A percentile compares a stretch with the other conserved stretches of the same genome.
Evolutionary conservation across 2,329 filamentous ascomycete genomes (phyloP).

Genomic region (Apiospora marii): DNA sequence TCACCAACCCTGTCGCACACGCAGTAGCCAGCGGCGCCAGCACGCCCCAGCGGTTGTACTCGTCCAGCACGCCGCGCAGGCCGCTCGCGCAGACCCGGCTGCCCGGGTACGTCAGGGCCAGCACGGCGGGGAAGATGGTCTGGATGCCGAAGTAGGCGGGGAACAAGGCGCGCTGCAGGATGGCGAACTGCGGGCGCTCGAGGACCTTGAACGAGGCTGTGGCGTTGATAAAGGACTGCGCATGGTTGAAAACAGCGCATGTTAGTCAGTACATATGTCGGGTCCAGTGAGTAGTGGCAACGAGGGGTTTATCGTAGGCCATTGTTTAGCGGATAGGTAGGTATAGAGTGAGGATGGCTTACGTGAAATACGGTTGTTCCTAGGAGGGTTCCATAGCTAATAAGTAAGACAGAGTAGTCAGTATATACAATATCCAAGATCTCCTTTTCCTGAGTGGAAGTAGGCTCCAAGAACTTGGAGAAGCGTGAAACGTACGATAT

Average conservation of each 20-base stretch:
- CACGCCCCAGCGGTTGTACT: slow-evolving; percentile 68
- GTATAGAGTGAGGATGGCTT: slow-evolving; percentile 34
- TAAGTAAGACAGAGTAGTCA: slow-evolving; percentile 11
- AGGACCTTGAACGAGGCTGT: slow-evolving; percentile 80
- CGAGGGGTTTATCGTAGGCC: background rate
- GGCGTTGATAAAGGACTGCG: slow-evolving; percentile 77
- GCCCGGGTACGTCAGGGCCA: slow-evolving; percentile 85
- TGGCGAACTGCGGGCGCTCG: slow-evolving; percentile 80
- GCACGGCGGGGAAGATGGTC: slow-evolving; percentile 73
- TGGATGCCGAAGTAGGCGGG: slow-evolving; percentile 90
- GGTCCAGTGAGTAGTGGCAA: background rate
- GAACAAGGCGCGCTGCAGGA: slow-evolving; percentile 82
- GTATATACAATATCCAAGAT: background rate
- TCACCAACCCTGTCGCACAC: slow-evolving; percentile 74
- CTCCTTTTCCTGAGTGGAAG: background rate
- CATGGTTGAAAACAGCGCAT: background rate
- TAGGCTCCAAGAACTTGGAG: background rate
- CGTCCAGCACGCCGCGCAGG: slow-evolving; percentile 64
- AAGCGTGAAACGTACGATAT: slow-evolving; percentile 62
- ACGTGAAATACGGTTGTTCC: slow-evolving; percentile 89
- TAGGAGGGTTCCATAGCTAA: slow-evolving; percentile 85
- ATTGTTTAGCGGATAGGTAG: background rate
- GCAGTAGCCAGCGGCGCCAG: slow-evolving; percentile 74
- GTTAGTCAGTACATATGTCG: background rate
- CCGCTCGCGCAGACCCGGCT: slow-evolving; percentile 56